Conservation (phyloP, 495 filamentous ascomycete species). For the Chlorociboria aeruginascens region DNA sequence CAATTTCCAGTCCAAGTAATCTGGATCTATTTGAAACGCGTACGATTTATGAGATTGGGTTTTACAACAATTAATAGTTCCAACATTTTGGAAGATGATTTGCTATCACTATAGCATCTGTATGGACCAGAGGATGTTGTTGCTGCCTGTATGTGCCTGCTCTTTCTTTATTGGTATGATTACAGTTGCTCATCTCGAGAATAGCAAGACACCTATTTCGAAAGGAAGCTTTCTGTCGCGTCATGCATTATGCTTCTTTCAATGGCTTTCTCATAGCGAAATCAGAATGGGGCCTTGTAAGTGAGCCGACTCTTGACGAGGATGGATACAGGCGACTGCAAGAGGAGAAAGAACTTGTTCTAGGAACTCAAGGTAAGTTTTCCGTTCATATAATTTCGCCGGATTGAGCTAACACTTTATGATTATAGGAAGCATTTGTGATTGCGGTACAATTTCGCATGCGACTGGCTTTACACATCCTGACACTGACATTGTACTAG, state of each 20-base stretch:
- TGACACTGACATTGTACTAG: slow-evolving; percentile 1
- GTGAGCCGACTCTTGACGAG: slow-evolving; percentile 3
- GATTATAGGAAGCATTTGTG: slow-evolving; percentile 8
- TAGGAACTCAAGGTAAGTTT: slow-evolving; percentile 7
- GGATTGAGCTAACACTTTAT: slow-evolving; percentile 2
- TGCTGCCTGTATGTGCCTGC: slow-evolving; percentile 3
- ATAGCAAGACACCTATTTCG: slow-evolving; percentile 4
- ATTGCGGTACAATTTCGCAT: slow-evolving; percentile 5
- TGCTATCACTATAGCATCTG: not conserved
- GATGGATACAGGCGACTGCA: slow-evolving; percentile 7
- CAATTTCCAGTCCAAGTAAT: slow-evolving; percentile 14
- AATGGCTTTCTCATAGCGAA: slow-evolving; percentile 5
- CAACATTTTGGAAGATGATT: slow-evolving; percentile 4
- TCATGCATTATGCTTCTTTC: slow-evolving; percentile 6
- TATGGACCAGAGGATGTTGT: slow-evolving; percentile 9
- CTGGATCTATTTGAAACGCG: slow-evolving; percentile 12
- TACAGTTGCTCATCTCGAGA: not conserved
- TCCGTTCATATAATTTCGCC: not conserved
- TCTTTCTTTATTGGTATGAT: not conserved
- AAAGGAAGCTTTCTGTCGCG: not conserved
- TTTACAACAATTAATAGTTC: not conserved
- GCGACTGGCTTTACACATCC: not conserved
- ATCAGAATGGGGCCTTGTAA: slow-evolving; percentile 3
- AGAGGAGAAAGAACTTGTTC: slow-evolving; percentile 6
- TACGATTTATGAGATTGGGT: slow-evolving; percentile 10